Base-by-base conservation (phyloP, 2,329 filamentous ascomycete genomes). In the Fusarium irregulare region DNA sequence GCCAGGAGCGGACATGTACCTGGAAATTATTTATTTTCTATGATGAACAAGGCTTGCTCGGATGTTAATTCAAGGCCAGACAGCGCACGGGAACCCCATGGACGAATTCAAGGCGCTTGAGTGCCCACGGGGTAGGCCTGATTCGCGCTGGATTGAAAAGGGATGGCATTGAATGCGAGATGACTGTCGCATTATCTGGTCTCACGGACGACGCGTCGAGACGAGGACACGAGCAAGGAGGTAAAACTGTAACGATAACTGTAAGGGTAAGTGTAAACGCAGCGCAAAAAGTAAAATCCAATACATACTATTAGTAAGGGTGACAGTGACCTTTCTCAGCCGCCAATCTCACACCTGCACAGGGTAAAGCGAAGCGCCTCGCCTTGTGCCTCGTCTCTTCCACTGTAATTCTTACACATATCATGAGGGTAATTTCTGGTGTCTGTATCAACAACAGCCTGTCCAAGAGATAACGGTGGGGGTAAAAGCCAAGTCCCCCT, bases 381-480 rank as follows among this genome's bases (percentile, higher is more conserved):
- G 18, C 27, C 42, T 56, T 21, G 34, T 54, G 56, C 60, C 45
- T 42, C 34, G 41, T 60, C 37, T 32, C 27, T 30, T 30, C 6
- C 18, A 42, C 49, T 53, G 34, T 53, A 64, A 48, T 28, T 74
- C 55, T 75, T 75, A 75, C 73, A 61, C 71, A 74, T 75, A 73
- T 60, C 50, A 57, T 64, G 50, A 70, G 65, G 56, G 73, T 75
- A 75, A 75, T 75, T 59, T 20, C 30, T 41, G 49, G 47, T 49
- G 30, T 68, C 61, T 65, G 28, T 59, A 59, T 65, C 56, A 74
- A 73, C 61, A 64, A 50, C 46, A 50, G 41, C 25, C 23, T 60
- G 45, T 9, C 23, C 42, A 57, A 66, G n/a, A 72, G 69, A 66
- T 74, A 68, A 62, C 55, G 66, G 71, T 67, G 64, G 71, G 72